Evolutionary conservation across 495 filamentous ascomycete genomes (phyloP).

Genomic region (Xylaria curta): DNA sequence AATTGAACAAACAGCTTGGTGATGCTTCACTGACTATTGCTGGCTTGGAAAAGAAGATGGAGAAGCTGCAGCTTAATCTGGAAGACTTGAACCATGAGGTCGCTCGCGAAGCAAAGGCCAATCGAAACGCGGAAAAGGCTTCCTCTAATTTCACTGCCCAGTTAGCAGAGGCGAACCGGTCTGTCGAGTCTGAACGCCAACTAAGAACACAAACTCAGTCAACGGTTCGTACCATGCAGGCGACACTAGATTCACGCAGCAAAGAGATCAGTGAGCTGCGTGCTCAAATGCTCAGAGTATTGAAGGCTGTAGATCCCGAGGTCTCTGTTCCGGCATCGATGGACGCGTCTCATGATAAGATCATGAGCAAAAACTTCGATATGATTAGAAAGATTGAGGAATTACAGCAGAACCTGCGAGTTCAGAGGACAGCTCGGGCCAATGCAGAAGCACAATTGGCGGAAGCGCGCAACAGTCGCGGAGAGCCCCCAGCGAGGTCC

Average conservation of each 20-base stretch:
- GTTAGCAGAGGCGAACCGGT: constrained; percentile 86
- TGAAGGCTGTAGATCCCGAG: constrained; percentile 87
- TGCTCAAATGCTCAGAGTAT: constrained; percentile 76
- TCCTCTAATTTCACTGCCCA: constrained; percentile 84
- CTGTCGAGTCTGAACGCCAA: constrained; percentile 88
- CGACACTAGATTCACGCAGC: constrained; percentile 75
- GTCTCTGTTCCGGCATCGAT: constrained; percentile 48
- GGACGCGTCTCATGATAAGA: constrained; percentile 58
- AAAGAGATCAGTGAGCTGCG: constrained; percentile 80
- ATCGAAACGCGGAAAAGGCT: constrained; percentile 86
- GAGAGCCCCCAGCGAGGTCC: constrained; percentile 73
- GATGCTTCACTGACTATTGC: constrained; percentile 85
- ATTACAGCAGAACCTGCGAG: constrained; percentile 81
- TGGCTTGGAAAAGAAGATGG: constrained; percentile 92
- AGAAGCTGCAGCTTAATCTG: constrained; percentile 85
- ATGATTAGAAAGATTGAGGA: constrained; percentile 89
- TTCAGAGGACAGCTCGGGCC: constrained; percentile 81
- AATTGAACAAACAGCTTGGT: constrained; percentile 81
- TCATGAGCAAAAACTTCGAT: constrained; percentile 69
- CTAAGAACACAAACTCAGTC: constrained; percentile 83
- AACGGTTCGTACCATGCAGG: constrained; percentile 81
- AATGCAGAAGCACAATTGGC: constrained; percentile 85
- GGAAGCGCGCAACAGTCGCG: constrained; percentile 77
- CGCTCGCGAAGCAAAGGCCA: constrained; percentile 86
- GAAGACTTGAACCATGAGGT: constrained; percentile 97